A percentile compares a stretch with the other conserved stretches of the same genome.
These are phyloP conservation scores for Neofusicoccum ribis DNA, from an alignment of 2,329 filamentous ascomycete species.

Conservation along the genomic window DNA sequence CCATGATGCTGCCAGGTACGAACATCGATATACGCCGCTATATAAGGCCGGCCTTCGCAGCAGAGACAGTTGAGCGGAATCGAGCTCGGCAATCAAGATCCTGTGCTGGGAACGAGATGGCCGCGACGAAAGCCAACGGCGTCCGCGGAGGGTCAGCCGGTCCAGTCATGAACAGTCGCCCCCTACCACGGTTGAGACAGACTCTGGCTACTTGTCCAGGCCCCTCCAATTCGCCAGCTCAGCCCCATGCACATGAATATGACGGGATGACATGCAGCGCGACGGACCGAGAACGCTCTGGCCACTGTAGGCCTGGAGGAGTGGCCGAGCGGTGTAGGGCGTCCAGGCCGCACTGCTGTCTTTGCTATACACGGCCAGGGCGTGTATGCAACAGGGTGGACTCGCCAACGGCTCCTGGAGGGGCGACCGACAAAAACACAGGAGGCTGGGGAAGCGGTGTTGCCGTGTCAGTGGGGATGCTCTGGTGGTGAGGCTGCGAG, in stretches of 20 bases:
- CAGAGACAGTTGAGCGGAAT: too few species aligned
- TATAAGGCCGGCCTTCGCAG: too few species aligned
- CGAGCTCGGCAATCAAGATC: too few species aligned
- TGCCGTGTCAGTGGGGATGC: not conserved
- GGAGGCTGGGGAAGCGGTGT: not conserved
- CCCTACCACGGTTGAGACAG: not conserved
- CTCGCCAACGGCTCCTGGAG: not conserved
- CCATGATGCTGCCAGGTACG: too few species aligned
- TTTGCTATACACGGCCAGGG: not conserved
- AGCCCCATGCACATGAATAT: not conserved
- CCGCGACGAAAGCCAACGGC: too few species aligned
- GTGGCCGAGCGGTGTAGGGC: not conserved
- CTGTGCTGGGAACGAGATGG: too few species aligned
- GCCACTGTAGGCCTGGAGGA: not conserved
- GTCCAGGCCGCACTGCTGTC: not conserved
- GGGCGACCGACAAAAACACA: not conserved
- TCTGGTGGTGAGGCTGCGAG: not conserved
- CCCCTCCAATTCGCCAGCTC: not conserved
- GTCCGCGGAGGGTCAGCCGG: too few species aligned
- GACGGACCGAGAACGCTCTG: conserved; percentile 2
- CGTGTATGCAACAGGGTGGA: not conserved
- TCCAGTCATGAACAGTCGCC: not conserved
- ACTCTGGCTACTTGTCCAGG: too few species aligned
- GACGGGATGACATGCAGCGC: conserved; percentile 9
- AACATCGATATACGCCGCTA: too few species aligned